Percentiles rank a stretch among this genome's conserved stretches.
Conservation (phyloP, 163 green algal species). For the Volvox carteri region DNA sequence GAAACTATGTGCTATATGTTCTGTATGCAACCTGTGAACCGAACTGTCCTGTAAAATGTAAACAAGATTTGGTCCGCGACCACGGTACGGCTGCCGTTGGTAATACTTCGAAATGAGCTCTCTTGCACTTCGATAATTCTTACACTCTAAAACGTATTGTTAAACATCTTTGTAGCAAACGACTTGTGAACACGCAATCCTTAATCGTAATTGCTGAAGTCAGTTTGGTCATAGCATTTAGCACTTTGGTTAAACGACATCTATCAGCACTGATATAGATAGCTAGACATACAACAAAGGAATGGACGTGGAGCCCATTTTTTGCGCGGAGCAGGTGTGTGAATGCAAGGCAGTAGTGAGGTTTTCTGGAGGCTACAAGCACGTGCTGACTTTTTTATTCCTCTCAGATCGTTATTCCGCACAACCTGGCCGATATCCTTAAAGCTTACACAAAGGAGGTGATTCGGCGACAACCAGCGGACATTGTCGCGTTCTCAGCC, state of each 20-base stretch:
- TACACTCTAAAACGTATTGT: background rate
- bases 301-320: constrained; percentile 88
- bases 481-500: constrained; percentile 80
- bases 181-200: too few species aligned
- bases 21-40: too few species aligned
- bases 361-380: too few species aligned
- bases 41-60: too few species aligned
- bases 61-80: background rate
- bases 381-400: background rate
- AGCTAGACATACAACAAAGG: too few species aligned
- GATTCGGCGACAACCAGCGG: constrained; percentile 76
- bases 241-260: too few species aligned
- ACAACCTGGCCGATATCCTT: constrained; percentile 81
- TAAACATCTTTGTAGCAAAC: too few species aligned
- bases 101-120: background rate
- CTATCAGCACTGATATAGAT: too few species aligned
- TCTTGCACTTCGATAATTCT: background rate
- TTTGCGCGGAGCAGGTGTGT: constrained; percentile 82
- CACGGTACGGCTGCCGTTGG: background rate
- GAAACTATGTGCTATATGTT: too few species aligned
- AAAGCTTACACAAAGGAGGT: constrained; percentile 89
- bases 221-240: too few species aligned
- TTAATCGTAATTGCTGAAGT: too few species aligned
- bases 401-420: constrained; percentile 79
- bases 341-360: too few species aligned